Conservation (phyloP, 2,329 filamentous ascomycete genomes). For the Ophiocordyceps camponoti-saundersi region DNA sequence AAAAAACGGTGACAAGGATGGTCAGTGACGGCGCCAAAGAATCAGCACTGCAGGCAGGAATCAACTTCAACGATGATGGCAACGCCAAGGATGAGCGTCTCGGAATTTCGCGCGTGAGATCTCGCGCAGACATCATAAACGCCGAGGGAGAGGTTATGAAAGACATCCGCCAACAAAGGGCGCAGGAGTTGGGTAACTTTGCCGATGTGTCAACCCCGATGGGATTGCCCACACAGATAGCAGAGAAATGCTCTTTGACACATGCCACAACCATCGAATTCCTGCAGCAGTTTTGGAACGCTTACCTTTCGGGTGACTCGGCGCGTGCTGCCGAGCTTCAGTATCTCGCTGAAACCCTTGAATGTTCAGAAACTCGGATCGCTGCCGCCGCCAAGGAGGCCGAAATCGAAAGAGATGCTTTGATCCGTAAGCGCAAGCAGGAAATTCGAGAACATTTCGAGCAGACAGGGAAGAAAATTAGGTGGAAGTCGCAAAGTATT, state of each 20-base stretch:
- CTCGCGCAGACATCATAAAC: slow-evolving; percentile 44
- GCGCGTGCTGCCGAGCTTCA: slow-evolving; percentile 66
- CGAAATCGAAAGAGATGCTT: slow-evolving; percentile 52
- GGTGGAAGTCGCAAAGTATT: slow-evolving; percentile 49
- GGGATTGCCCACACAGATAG: slow-evolving; percentile 35
- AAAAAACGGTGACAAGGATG: slow-evolving; percentile 38
- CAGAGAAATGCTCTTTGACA: slow-evolving; percentile 46
- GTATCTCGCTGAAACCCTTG: slow-evolving; percentile 67
- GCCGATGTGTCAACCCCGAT: slow-evolving; percentile 32
- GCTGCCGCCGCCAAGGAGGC: slow-evolving; percentile 65
- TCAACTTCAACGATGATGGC: slow-evolving; percentile 54
- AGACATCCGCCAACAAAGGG: slow-evolving; percentile 43
- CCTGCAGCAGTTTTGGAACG: slow-evolving; percentile 90
- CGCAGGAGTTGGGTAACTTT: slow-evolving; percentile 36
- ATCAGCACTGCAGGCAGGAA: slow-evolving; percentile 42
- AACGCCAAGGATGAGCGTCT: slow-evolving; percentile 46
- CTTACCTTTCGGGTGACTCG: slow-evolving; percentile 77
- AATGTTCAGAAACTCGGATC: slow-evolving; percentile 62
- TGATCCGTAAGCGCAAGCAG: slow-evolving; percentile 48
- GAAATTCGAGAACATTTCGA: slow-evolving; percentile 56
- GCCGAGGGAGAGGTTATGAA: slow-evolving; percentile 51
- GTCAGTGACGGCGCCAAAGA: slow-evolving; percentile 27
- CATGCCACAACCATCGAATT: slow-evolving; percentile 93
- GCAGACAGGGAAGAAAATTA: slow-evolving; percentile 56
- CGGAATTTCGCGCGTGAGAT: slow-evolving; percentile 45